Conservation (phyloP, 1,139 yeast species). For the Blastobotrys persicus region DNA sequence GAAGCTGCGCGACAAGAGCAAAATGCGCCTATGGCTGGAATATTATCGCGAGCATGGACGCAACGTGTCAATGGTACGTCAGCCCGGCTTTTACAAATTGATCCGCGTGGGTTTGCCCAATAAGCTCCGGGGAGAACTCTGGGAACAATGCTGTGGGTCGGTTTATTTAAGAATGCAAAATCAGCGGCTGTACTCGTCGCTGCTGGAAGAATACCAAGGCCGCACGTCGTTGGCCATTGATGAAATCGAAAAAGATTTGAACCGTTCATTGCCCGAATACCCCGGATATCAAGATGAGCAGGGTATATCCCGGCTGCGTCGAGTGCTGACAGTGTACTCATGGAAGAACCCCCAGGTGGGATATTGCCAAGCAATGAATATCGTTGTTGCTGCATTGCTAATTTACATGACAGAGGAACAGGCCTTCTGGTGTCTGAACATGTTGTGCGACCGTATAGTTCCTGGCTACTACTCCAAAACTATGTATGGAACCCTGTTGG, state of each 20-base stretch:
- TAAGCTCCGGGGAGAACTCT: slow-evolving; percentile 86
- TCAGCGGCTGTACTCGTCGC: slow-evolving; percentile 54
- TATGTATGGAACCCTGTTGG: slow-evolving; percentile 94
- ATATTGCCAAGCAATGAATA: slow-evolving; percentile 98
- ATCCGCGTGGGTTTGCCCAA: slow-evolving; percentile 91
- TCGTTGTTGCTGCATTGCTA: slow-evolving; percentile 88
- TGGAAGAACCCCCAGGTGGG: slow-evolving; percentile 98
- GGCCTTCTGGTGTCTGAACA: slow-evolving; percentile 88
- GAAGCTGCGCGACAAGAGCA: slow-evolving; percentile 74
- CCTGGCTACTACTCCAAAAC: slow-evolving; percentile 97
- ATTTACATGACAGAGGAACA: slow-evolving; percentile 97
- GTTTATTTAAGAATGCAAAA: slow-evolving; percentile 69
- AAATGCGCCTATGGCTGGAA: slow-evolving; percentile 92
- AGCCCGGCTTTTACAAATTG: slow-evolving; percentile 75
- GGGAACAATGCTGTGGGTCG: slow-evolving; percentile 93
- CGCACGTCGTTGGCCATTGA: slow-evolving; percentile 81
- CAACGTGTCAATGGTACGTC: slow-evolving; percentile 70
- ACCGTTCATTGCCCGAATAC: slow-evolving; percentile 92
- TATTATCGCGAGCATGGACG: slow-evolving; percentile 81
- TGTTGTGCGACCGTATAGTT: slow-evolving; percentile 78
- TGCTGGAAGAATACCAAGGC: slow-evolving; percentile 60
- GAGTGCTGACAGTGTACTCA: slow-evolving; percentile 89
- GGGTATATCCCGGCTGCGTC: slow-evolving; percentile 78
- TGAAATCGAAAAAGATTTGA: slow-evolving; percentile 94
- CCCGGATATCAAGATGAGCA: slow-evolving; percentile 86